phyloP scores from a whole-genome alignment of 768 basidiomycete genomes.

The Hortiboletus flavorubellus region DNA sequence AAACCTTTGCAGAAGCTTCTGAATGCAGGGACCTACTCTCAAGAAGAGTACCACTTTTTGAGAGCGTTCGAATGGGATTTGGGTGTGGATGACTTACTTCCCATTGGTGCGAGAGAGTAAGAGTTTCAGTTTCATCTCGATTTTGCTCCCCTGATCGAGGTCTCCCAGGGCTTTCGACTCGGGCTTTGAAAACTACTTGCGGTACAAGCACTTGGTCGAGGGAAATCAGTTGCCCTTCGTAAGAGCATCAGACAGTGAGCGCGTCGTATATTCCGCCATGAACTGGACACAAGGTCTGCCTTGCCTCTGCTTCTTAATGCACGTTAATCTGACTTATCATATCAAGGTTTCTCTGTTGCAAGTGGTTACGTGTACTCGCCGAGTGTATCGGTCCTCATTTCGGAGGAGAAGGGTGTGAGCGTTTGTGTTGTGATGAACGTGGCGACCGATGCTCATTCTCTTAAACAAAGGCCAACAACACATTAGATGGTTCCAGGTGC shows the following conservation, averaged over 20 bases:
- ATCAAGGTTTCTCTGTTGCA: conserved; percentile 57
- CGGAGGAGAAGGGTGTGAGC: conserved; percentile 44
- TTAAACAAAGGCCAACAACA: conserved; percentile 51
- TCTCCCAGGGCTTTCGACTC: conserved; percentile 45
- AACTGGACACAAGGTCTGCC: conserved; percentile 65
- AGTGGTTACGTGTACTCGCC: conserved; percentile 46
- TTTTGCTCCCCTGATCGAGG: not conserved
- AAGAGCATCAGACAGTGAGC: conserved; percentile 45
- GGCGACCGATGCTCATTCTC: not conserved
- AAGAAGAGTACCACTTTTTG: conserved; percentile 53
- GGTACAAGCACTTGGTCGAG: conserved; percentile 51
- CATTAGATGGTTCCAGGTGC: conserved; percentile 65
- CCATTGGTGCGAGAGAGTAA: conserved; percentile 64
- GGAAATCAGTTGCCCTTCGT: conserved; percentile 49
- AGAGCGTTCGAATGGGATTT: conserved; percentile 55
- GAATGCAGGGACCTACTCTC: conserved; percentile 41
- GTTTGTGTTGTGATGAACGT: not conserved
- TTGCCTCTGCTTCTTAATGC: not conserved
- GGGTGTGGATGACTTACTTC: conserved; percentile 56
- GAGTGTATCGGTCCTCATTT: conserved; percentile 50
- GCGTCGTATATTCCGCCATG: conserved; percentile 63
- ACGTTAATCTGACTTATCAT: not conserved
- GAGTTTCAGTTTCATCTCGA: conserved; percentile 11
- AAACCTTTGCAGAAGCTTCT: conserved; percentile 53
- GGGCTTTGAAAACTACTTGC: conserved; percentile 47